A percentile compares a stretch with the other conserved stretches of the same genome.
Conservation (phyloP, 805 yeast genomes). For the Zygoascus bituminiphila region DNA sequence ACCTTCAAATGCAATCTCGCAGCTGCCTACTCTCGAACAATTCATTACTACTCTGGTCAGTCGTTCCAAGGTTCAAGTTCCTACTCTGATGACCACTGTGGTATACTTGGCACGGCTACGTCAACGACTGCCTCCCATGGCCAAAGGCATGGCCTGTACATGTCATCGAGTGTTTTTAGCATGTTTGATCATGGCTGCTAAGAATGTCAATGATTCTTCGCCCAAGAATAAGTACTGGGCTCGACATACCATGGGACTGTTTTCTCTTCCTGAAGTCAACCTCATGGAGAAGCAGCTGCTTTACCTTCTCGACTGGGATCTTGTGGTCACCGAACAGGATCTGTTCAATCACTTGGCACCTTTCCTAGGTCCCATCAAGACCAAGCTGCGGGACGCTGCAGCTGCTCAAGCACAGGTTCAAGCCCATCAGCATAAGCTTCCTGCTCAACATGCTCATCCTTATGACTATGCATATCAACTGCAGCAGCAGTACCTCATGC, state of each 20-base stretch:
- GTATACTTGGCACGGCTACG: constrained; percentile 76
- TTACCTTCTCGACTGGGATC: constrained; percentile 76
- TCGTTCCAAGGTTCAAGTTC: constrained; percentile 87
- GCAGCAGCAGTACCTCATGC: constrained; percentile 3
- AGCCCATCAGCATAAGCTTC: constrained; percentile 5
- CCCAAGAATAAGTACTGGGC: constrained; percentile 98
- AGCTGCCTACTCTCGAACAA: constrained; percentile 24
- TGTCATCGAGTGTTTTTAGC: constrained; percentile 90
- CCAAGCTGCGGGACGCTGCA: constrained; percentile 27
- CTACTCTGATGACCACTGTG: constrained; percentile 88
- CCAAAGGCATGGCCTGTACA: constrained; percentile 83
- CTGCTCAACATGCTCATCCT: constrained; percentile 2
- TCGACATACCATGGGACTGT: constrained; percentile 78
- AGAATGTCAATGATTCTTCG: constrained; percentile 83
- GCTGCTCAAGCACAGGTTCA: background rate
- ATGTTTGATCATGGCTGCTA: constrained; percentile 83
- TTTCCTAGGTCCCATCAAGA: constrained; percentile 67
- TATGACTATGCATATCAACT: constrained; percentile 4
- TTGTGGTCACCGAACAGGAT: constrained; percentile 63
- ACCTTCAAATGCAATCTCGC: constrained; percentile 3
- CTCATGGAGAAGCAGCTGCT: constrained; percentile 86
- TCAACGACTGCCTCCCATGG: constrained; percentile 71
- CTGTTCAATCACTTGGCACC: constrained; percentile 62
- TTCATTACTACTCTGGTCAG: constrained; percentile 69
- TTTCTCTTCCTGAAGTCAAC: constrained; percentile 71